These are phyloP conservation scores for Oropetium thomaeum DNA, from an alignment of 176 grass and related monocot genomes.

Conservation along the genomic window DNA sequence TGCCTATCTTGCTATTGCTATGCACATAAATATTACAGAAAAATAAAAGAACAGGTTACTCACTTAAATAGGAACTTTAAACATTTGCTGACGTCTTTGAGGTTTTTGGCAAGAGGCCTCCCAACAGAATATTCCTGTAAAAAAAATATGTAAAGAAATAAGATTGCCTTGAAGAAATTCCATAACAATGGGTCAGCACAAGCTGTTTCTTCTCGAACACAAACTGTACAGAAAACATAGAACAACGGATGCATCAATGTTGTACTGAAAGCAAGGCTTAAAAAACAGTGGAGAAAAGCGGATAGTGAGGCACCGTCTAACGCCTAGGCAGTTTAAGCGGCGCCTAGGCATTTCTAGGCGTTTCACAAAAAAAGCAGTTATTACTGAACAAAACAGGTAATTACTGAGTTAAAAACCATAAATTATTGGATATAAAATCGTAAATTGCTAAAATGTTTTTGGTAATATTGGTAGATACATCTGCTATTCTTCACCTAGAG, in stretches of 20 bases:
- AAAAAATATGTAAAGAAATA: constrained; percentile 27
- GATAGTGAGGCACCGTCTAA: too few relatives aligned
- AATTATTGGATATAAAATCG: too few relatives aligned
- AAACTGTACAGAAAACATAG: not conserved
- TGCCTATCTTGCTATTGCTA: constrained; percentile 22
- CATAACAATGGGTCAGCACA: not conserved
- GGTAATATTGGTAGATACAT: too few relatives aligned
- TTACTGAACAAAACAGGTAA: too few relatives aligned
- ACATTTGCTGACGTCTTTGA: constrained; percentile 98
- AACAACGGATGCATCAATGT: not conserved
- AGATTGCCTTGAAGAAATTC: constrained; percentile 15
- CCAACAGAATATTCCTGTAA: constrained; percentile 85
- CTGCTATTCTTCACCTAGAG: too few relatives aligned
- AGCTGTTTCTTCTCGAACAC: not conserved
- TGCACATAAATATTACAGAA: constrained; percentile 26
- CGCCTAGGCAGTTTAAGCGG: too few relatives aligned
- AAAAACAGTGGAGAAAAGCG: too few relatives aligned
- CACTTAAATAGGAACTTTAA: constrained; percentile 96
- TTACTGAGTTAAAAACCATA: too few relatives aligned
- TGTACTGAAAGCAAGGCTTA: not conserved
- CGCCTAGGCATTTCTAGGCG: too few relatives aligned
- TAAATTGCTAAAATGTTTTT: too few relatives aligned
- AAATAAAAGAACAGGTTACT: constrained; percentile 29
- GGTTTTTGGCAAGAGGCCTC: constrained; percentile 80
- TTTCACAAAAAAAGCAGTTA: too few relatives aligned